phyloP scores from a whole-genome alignment of 768 basidiomycete genomes.

The Russula earlei region DNA sequence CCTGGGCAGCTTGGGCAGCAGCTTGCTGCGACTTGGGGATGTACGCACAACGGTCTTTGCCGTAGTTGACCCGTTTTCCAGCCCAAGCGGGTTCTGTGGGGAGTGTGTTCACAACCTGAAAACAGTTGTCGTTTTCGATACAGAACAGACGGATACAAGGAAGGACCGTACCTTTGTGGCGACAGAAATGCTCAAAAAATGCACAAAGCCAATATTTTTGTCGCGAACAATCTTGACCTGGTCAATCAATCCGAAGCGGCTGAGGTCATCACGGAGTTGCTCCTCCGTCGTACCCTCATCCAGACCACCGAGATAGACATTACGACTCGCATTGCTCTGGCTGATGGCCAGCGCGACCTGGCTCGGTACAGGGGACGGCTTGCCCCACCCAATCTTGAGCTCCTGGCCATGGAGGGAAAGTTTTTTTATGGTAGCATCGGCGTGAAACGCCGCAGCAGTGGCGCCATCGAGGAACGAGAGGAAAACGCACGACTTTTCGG shows the following conservation, averaged over 20 bases:
- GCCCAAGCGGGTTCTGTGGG: slow-evolving; percentile 90
- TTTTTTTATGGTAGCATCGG: slow-evolving; percentile 94
- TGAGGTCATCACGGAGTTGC: slow-evolving; percentile 82
- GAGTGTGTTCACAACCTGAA: slow-evolving; percentile 84
- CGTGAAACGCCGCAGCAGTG: slow-evolving; percentile 94
- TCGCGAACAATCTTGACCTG: slow-evolving; percentile 99
- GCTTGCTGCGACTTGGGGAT: slow-evolving; percentile 93
- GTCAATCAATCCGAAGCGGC: slow-evolving; percentile 91
- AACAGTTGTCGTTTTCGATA: background rate
- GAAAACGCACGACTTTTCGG: slow-evolving; percentile 97
- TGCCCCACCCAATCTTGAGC: slow-evolving; percentile 98
- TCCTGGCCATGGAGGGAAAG: slow-evolving; percentile 89
- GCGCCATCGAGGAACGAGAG: slow-evolving; percentile 92
- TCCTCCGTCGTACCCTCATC: slow-evolving; percentile 89
- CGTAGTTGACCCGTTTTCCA: slow-evolving; percentile 94
- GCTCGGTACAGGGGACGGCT: slow-evolving; percentile 80
- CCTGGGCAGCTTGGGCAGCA: slow-evolving; percentile 78
- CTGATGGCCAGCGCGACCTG: slow-evolving; percentile 82
- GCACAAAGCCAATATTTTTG: slow-evolving; percentile 98
- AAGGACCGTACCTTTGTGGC: slow-evolving; percentile 65
- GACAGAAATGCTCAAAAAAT: slow-evolving; percentile 90
- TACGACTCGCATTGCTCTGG: slow-evolving; percentile 88
- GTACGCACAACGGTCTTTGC: slow-evolving; percentile 97
- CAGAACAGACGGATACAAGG: background rate
- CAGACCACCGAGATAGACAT: slow-evolving; percentile 92